Evolutionary conservation across 176 grass and related monocot species (phyloP), one percentile per base, ranked within the genome.

Genomic region (Paspalum notatum): DNA sequence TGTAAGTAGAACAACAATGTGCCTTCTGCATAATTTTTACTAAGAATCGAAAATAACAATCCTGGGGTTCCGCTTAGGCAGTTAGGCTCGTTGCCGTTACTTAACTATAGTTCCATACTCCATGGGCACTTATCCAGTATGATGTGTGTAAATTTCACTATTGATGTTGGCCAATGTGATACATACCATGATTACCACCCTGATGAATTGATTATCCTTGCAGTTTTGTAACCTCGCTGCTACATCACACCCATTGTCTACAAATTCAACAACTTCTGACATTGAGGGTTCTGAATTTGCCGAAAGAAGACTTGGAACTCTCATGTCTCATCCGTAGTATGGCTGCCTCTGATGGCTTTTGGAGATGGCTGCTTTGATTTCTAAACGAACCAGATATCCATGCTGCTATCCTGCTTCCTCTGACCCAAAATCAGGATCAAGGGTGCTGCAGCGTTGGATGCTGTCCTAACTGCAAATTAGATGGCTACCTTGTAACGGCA

Each of bases 191-290:
- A 67, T 57, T 55, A 49, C 12, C 39, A 3, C 8, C 25, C 12
- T 59, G 14, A 58, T 49, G 48, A 59, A 59, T 45, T 49, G 0
- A 56, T 84, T 66, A 7, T 80, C 17, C 39, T 37, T 84, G 37
- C 64, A 87, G 84, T 21, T 71, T 39, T 8, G 62, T 60, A 86
- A 83, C 24, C 39, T 87, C 15, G 27, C 27, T 16, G 57, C 72
- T 52, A 72, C n/a, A n/a, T 81, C 26, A 81, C 75, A 40, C 71
- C 58, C 1, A 25, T 76, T 46, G 48, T 92, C 15, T 72, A 72
- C 1, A 75, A 86, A 55, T 92, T 89, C 41, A 83, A 73, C 27
- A 84, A 83, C 40, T 1, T 83, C 49, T 21, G 48, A 86, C 46
- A 77, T 26, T 12, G 79, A 71, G 47, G 80, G 24, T 42, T 24